Evolutionary conservation across 352 stramenopile genomes (phyloP), one percentile per base, ranked within the genome.

Genomic region (Phytophthora parvispora): DNA sequence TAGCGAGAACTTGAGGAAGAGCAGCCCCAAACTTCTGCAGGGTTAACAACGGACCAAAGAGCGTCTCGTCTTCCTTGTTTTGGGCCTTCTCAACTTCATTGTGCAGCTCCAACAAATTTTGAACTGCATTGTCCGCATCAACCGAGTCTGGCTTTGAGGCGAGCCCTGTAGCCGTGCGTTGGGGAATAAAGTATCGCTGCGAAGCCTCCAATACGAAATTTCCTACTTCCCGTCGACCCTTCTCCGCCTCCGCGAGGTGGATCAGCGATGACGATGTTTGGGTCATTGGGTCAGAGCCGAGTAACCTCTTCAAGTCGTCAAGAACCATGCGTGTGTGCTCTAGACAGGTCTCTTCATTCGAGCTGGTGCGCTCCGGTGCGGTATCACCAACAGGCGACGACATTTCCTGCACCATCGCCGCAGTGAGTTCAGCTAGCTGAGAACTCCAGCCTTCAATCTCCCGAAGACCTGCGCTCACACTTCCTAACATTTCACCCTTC

Each of bases 201-300:
- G 80, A 75, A 22, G 74, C 61, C 22, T 88, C 78, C 3, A 89
- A 47, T 4, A 90, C 75, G 15, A 89, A 85, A 32, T 67, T 67
- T 10, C 74, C 82, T 5, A 89, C 72, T 69, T 89, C 84, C 7
- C 84, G 84, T 47, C 84, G 56, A n/a, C 78, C 78, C 51, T 80
- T 84, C 49, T 90, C 82, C 3, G 74, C 60, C 29, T 89, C 80
- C 1, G 57, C 60, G n/a, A 85, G 31, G 9, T 88, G 77, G 3
- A 86, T 56, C n/a, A 90, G 27, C 1, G 82, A 89, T 2, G 80
- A 88, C 6, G 65, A 84, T 9, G 84, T 89, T 75, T 77, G 75
- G 31, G 76, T 73, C 36, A 66, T 47, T 7, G 81, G 73, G 9
- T 92, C 84, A 3, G 76, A 79, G 28, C 55, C 75, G 29, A 90